These are phyloP conservation scores for Salix brachista DNA, from an alignment of 345 rosid genomes.

Conservation along the genomic window DNA sequence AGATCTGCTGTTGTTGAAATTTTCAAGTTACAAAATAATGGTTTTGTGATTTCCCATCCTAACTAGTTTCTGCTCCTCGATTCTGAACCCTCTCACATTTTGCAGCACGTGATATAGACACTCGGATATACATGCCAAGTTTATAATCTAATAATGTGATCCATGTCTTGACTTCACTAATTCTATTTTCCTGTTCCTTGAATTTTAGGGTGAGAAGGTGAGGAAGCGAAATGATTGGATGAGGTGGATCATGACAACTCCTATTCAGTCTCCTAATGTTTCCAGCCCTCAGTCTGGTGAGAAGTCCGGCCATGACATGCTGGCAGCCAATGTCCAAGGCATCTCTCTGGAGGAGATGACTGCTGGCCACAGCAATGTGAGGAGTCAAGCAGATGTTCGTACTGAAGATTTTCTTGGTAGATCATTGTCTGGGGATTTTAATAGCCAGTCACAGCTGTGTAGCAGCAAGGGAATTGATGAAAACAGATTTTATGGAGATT, in stretches of 20 bases:
- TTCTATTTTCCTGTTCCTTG: background rate
- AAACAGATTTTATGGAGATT: constrained; percentile 2
- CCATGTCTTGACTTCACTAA: background rate
- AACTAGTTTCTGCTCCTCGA: background rate
- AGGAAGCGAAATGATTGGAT: constrained; percentile 69
- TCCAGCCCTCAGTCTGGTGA: constrained; percentile 23
- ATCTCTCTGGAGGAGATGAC: constrained; percentile 35
- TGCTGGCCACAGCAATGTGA: background rate
- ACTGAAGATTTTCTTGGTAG: constrained; percentile 7
- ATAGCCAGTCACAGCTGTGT: constrained; percentile 8
- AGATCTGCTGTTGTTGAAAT: background rate
- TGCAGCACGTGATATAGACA: background rate
- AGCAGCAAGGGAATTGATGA: constrained; percentile 9
- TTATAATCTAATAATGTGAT: background rate
- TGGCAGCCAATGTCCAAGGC: constrained; percentile 24
- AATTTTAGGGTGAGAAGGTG: constrained; percentile 60
- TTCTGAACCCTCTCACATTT: background rate
- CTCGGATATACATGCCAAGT: background rate
- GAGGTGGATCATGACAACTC: constrained; percentile 52
- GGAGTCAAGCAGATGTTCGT: constrained; percentile 3
- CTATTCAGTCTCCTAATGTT: constrained; percentile 31
- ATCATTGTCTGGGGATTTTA: constrained; percentile 18
- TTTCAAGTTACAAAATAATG: background rate
- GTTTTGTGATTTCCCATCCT: background rate
- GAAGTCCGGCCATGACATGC: constrained; percentile 24